A percentile compares a stretch with the other conserved stretches of the same genome.
phyloP scores from a whole-genome alignment of 495 filamentous ascomycete species.

The Evansstolkia leycettana region DNA sequence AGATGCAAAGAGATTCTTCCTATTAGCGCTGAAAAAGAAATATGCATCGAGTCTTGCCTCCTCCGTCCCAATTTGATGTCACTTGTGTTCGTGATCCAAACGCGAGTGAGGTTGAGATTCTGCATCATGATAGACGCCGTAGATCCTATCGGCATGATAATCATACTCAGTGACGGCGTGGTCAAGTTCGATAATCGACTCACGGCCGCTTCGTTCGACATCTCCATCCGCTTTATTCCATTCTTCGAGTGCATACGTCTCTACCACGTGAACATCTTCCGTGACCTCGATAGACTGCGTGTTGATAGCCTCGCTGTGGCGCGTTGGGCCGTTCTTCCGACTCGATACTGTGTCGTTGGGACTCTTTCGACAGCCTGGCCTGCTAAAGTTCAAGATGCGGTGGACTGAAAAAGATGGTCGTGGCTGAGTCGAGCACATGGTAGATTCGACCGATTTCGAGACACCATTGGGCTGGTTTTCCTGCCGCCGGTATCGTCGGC shows the following conservation, averaged over 20 bases:
- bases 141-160: too few relatives aligned
- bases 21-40: too few relatives aligned
- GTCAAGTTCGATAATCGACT: too few relatives aligned
- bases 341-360: neutral
- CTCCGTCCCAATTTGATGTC: too few relatives aligned
- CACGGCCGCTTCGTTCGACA: too few relatives aligned
- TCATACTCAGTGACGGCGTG: too few relatives aligned
- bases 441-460: slow-evolving; percentile 5
- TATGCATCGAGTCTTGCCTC: too few relatives aligned
- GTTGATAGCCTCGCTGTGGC: neutral
- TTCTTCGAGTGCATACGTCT: neutral
- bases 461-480: slow-evolving; percentile 5
- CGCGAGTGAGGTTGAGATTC: too few relatives aligned
- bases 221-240: too few relatives aligned
- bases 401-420: slow-evolving; percentile 12
- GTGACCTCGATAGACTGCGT: neutral
- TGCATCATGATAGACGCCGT: too few relatives aligned
- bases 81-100: too few relatives aligned
- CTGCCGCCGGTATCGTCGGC: slow-evolving; percentile 12
- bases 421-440: slow-evolving; percentile 6
- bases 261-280: neutral
- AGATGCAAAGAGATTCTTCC: too few relatives aligned
- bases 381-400: slow-evolving; percentile 5
- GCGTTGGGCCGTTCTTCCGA: neutral
- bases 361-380: slow-evolving; percentile 2